Percentiles rank a stretch among this genome's conserved stretches.
phyloP scores from a whole-genome alignment of 768 basidiomycete species.

The Paxillus involutus region DNA sequence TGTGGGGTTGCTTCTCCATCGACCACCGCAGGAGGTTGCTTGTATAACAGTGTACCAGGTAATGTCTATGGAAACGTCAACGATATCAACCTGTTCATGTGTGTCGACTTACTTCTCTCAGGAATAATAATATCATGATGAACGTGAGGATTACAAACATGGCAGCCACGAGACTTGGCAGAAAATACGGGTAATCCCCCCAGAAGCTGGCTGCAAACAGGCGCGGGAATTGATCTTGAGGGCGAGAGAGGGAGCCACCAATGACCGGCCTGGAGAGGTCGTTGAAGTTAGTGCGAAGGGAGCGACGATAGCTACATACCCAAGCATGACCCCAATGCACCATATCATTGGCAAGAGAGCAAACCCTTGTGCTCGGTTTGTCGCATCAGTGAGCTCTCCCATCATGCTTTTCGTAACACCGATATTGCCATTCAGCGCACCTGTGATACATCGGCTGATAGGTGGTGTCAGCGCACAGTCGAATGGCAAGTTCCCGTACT shows the following conservation, averaged over 20 bases:
- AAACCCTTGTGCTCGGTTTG: slow-evolving; percentile 18
- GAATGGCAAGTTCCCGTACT: no score
- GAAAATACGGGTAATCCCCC: no score
- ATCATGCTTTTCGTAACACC: slow-evolving; percentile 68
- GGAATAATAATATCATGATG: no score
- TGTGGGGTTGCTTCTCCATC: no score
- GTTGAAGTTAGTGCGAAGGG: neutral
- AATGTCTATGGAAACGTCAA: no score
- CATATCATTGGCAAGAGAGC: slow-evolving; percentile 18
- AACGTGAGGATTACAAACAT: no score
- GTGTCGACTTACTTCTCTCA: no score
- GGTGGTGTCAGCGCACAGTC: neutral
- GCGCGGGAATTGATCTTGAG: slow-evolving; percentile 52
- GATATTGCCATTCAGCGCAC: slow-evolving; percentile 62
- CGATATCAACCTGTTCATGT: no score
- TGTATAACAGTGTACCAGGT: no score
- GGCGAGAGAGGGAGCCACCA: slow-evolving; percentile 56
- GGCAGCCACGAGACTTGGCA: no score
- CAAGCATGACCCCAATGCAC: slow-evolving; percentile 6
- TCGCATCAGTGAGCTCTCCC: slow-evolving; percentile 55
- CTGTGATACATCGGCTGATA: slow-evolving; percentile 51
- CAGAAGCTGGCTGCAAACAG: neutral
- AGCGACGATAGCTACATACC: no score
- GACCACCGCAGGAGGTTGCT: no score
- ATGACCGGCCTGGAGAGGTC: slow-evolving; percentile 34